Evolutionary conservation across 768 basidiomycete species (phyloP).

Genomic region (Polyporus arcularius): DNA sequence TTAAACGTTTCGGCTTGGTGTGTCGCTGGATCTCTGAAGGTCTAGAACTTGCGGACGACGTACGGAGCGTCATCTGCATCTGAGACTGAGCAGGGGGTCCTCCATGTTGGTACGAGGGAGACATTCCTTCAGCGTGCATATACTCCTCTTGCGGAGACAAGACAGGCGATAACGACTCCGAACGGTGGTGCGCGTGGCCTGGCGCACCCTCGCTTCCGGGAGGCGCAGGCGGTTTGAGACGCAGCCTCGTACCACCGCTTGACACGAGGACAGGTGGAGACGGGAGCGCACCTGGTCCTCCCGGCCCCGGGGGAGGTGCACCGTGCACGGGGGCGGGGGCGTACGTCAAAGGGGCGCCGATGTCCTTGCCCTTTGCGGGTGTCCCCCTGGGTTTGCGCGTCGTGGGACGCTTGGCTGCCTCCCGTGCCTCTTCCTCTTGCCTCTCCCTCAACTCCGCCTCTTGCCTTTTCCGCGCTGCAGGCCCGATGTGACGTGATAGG

Average conservation of each 20-base stretch:
- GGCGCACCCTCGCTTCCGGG: constrained; percentile 23
- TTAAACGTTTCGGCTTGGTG: constrained; percentile 74
- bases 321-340: constrained; percentile 19
- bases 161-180: constrained; percentile 34
- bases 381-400: constrained; percentile 34
- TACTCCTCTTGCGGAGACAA: constrained; percentile 38
- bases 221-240: constrained; percentile 48
- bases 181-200: constrained; percentile 14
- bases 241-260: constrained; percentile 48
- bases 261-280: constrained; percentile 39
- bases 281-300: constrained; percentile 1
- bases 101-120: constrained; percentile 21
- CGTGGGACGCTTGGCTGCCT: constrained; percentile 35
- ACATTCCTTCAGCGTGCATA: constrained; percentile 24
- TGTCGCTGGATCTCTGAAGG: constrained; percentile 38
- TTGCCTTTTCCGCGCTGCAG: constrained; percentile 44
- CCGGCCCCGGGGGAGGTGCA: constrained; percentile 2
- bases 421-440: constrained; percentile 48
- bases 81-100: constrained; percentile 30
- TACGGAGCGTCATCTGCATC: constrained; percentile 28
- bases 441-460: constrained; percentile 43
- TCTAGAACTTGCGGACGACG: constrained; percentile 33
- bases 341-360: constrained; percentile 29
- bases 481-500: constrained; percentile 47
- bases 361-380: constrained; percentile 43